Percentiles rank a stretch among this genome's conserved stretches.
phyloP scores from a whole-genome alignment of 129 eudicot genomes.

The Flaveria brownii region DNA sequence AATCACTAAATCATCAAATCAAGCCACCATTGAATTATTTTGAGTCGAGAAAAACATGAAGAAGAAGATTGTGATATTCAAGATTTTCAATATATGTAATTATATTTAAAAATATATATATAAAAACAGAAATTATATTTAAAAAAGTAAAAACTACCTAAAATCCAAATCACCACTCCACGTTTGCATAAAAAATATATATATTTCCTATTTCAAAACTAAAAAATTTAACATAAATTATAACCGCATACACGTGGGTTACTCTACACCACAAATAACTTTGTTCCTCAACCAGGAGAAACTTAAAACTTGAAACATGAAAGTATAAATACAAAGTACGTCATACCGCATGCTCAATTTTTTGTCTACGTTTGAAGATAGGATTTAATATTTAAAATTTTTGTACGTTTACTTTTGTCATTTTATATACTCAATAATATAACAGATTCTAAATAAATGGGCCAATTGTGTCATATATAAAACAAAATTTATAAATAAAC shows the following conservation, averaged over 20 bases:
- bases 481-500: not conserved
- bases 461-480: conserved; percentile 5
- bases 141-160: too few species aligned
- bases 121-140: too few species aligned
- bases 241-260: not conserved
- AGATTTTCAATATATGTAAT: too few species aligned
- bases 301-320: not conserved
- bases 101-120: too few species aligned
- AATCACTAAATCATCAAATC: too few species aligned
- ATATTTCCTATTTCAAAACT: not conserved
- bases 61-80: too few species aligned
- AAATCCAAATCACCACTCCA: too few species aligned
- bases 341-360: conserved; percentile 11
- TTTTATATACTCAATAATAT: not conserved
- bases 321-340: not conserved
- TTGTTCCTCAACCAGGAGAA: not conserved
- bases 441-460: not conserved
- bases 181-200: too few species aligned
- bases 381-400: not conserved
- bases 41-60: too few species aligned
- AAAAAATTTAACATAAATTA: not conserved
- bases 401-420: not conserved
- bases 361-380: not conserved
- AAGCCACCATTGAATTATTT: too few species aligned
- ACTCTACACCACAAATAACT: conserved; percentile 3